Conservation (phyloP, 2,329 filamentous ascomycete species). For the Colletotrichum tanaceti region DNA sequence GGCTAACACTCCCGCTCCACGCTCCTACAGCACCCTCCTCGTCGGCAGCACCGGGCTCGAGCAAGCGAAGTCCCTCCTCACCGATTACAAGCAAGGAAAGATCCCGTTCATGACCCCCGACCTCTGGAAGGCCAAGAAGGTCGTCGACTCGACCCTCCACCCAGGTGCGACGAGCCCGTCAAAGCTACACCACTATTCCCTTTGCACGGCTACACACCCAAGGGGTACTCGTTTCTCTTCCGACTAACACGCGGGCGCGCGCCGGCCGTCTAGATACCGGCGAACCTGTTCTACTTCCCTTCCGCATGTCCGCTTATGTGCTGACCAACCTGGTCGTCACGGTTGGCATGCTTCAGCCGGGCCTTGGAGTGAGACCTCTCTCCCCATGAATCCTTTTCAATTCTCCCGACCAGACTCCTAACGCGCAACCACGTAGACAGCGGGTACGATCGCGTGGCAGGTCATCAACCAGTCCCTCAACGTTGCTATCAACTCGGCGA, state of each 20-base stretch:
- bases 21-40: constrained; percentile 79
- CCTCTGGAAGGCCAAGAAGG: constrained; percentile 95
- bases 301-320: constrained; percentile 97
- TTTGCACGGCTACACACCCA: background rate
- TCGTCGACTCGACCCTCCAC: constrained; percentile 95
- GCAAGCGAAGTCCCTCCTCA: constrained; percentile 83
- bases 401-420: constrained; percentile 30
- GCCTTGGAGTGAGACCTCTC: constrained; percentile 70
- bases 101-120: constrained; percentile 85
- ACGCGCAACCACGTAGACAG: constrained; percentile 63
- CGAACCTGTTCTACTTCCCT: constrained; percentile 89
- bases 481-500: constrained; percentile 96
- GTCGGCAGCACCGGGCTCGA: constrained; percentile 83
- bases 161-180: constrained; percentile 72
- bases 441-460: constrained; percentile 93
- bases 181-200: background rate
- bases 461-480: constrained; percentile 97
- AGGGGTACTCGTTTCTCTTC: constrained; percentile 1
- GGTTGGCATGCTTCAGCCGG: constrained; percentile 95
- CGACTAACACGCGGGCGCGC: constrained; percentile 33
- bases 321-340: constrained; percentile 95
- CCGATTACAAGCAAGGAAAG: constrained; percentile 88
- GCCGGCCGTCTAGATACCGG: constrained; percentile 77
- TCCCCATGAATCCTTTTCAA: background rate
- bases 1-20: constrained; percentile 10